phyloP scores from a whole-genome alignment of 192 early-diverging fungal genomes.

The Gamsiella multidivaricata region DNA sequence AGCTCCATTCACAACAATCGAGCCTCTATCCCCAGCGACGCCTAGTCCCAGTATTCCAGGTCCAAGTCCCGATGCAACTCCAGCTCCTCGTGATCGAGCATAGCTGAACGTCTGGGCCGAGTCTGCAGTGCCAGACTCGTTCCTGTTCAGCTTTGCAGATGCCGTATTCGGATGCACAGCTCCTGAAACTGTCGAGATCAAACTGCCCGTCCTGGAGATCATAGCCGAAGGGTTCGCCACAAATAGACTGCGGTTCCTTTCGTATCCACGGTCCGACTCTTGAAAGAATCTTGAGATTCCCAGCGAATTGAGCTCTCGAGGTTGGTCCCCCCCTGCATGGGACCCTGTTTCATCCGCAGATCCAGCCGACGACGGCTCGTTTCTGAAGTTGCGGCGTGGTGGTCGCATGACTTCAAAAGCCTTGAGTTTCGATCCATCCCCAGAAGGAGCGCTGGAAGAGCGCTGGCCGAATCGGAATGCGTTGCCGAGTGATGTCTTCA shows the following conservation, averaged over 20 bases:
- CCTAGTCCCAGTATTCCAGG: not conserved
- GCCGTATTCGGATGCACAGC: slow-evolving; percentile 4
- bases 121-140: slow-evolving; percentile 26
- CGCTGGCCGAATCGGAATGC: slow-evolving; percentile 12
- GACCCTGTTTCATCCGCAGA: slow-evolving; percentile 33
- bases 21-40: slow-evolving; percentile 1
- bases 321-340: slow-evolving; percentile 37
- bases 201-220: slow-evolving; percentile 44
- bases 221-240: slow-evolving; percentile 49
- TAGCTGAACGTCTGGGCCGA: slow-evolving; percentile 12
- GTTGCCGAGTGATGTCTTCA: slow-evolving; percentile 24
- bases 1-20: slow-evolving; percentile 1
- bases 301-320: slow-evolving; percentile 34
- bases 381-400: slow-evolving; percentile 6
- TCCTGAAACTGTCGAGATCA: slow-evolving; percentile 35
- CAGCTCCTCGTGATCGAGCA: slow-evolving; percentile 16
- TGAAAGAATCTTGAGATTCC: slow-evolving; percentile 34
- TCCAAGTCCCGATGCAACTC: slow-evolving; percentile 12
- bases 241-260: slow-evolving; percentile 38
- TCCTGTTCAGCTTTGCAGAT: slow-evolving; percentile 5
- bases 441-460: not conserved
- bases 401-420: slow-evolving; percentile 52
- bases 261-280: slow-evolving; percentile 44
- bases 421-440: slow-evolving; percentile 42
- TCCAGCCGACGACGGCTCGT: slow-evolving; percentile 5